A percentile compares a stretch with the other conserved stretches of the same genome.
Evolutionary conservation across 164 flowering plant genomes (phyloP).

Genomic region (Vitis labrusca): DNA sequence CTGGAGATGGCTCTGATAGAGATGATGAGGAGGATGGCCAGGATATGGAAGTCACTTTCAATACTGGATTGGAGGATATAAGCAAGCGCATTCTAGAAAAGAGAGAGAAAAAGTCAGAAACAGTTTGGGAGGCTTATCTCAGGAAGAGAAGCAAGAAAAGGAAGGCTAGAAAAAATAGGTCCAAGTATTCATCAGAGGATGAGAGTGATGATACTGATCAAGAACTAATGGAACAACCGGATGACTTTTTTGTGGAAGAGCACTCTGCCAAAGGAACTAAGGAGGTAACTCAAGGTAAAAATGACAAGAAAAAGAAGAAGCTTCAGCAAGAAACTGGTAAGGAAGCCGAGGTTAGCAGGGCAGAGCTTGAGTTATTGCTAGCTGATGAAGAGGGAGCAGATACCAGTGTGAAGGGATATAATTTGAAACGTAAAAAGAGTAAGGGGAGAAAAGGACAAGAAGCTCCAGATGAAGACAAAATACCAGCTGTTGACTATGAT

Average conservation of each 20-base stretch:
- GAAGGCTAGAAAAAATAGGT: constrained; percentile 53
- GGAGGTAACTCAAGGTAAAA: constrained; percentile 18
- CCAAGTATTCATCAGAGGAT: constrained; percentile 66
- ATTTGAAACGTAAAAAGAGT: constrained; percentile 58
- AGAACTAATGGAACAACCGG: constrained; percentile 51
- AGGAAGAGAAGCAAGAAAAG: constrained; percentile 72
- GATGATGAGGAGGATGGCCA: constrained; percentile 48
- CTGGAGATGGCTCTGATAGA: constrained; percentile 68
- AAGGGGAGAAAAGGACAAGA: constrained; percentile 63
- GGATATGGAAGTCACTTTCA: constrained; percentile 97
- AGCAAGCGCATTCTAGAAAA: constrained; percentile 81
- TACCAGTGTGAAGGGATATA: constrained; percentile 63
- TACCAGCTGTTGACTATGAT: constrained; percentile 51
- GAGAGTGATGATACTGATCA: constrained; percentile 54
- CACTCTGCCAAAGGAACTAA: constrained; percentile 30
- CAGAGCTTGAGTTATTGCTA: constrained; percentile 83
- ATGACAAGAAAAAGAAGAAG: constrained; percentile 18
- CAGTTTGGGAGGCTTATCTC: constrained; percentile 82
- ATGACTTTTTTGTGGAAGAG: constrained; percentile 82
- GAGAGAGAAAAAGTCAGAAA: constrained; percentile 72
- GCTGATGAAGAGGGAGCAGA: constrained; percentile 73
- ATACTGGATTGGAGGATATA: constrained; percentile 80
- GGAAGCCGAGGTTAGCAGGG: constrained; percentile 70
- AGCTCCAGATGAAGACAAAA: constrained; percentile 49
- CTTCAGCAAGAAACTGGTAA: constrained; percentile 21